These are phyloP conservation scores for Glonium stellatum DNA, from an alignment of 495 filamentous ascomycete species.

Conservation along the genomic window DNA sequence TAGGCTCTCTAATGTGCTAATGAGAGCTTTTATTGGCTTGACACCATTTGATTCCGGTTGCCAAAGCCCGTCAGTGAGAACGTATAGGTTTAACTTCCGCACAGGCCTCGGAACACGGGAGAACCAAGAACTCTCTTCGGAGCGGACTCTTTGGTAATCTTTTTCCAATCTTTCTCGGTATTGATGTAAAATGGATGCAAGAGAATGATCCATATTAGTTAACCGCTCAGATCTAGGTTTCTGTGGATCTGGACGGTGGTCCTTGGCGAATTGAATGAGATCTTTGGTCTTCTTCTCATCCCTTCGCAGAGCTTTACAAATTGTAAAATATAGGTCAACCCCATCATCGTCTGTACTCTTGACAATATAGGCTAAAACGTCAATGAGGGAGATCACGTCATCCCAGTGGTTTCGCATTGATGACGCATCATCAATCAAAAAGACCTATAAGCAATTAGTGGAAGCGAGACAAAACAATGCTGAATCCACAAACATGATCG, in stretches of 20 bases:
- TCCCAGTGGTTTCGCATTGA: constrained; percentile 32
- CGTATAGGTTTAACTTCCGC: constrained; percentile 32
- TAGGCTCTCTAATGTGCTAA: constrained; percentile 22
- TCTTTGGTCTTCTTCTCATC: not conserved
- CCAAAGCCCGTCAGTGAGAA: constrained; percentile 41
- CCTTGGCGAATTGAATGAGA: no score
- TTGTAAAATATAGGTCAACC: constrained; percentile 38
- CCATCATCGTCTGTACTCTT: constrained; percentile 31
- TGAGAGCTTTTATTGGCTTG: constrained; percentile 25
- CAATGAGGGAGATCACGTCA: constrained; percentile 26
- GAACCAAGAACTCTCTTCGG: constrained; percentile 5
- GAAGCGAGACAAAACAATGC: no score
- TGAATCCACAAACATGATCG: no score
- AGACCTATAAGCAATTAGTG: constrained; percentile 25
- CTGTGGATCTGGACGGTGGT: not conserved
- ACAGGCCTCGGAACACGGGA: not conserved
- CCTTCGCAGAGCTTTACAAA: constrained; percentile 3
- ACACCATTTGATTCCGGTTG: constrained; percentile 9
- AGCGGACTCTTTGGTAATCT: not conserved
- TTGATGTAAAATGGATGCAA: constrained; percentile 1
- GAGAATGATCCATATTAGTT: constrained; percentile 1
- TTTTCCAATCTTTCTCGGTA: not conserved
- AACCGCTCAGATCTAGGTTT: not conserved
- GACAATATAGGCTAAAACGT: constrained; percentile 33
- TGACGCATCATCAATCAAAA: constrained; percentile 39